phyloP scores from a whole-genome alignment of 768 basidiomycete genomes.

The Phylloporus arenicola region DNA sequence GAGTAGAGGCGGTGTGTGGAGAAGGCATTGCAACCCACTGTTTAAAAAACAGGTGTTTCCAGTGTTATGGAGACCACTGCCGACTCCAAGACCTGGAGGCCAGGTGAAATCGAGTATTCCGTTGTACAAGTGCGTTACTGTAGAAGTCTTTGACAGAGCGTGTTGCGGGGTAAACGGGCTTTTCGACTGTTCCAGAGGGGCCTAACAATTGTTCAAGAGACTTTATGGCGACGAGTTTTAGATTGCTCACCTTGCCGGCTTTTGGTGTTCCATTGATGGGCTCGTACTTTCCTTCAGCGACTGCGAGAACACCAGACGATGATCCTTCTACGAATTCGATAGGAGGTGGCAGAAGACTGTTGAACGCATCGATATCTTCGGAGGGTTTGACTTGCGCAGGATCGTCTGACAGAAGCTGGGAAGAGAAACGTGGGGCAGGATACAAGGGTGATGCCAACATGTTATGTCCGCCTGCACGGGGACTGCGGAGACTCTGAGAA shows the following conservation, averaged over 20 bases:
- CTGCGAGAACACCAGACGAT: constrained; percentile 66
- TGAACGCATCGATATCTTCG: constrained; percentile 70
- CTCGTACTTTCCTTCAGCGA: constrained; percentile 72
- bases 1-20: constrained; percentile 88
- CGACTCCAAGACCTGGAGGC: constrained; percentile 47
- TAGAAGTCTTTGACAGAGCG: constrained; percentile 26
- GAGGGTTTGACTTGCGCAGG: constrained; percentile 56
- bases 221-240: not conserved
- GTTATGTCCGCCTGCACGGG: constrained; percentile 20
- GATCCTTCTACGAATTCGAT: constrained; percentile 84
- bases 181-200: constrained; percentile 19
- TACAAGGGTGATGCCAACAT: constrained; percentile 69
- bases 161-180: constrained; percentile 23
- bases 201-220: constrained; percentile 3
- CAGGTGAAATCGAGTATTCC: constrained; percentile 58
- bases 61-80: constrained; percentile 70
- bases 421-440: constrained; percentile 48
- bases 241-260: constrained; percentile 41
- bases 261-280: constrained; percentile 71
- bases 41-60: constrained; percentile 98
- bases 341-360: constrained; percentile 71
- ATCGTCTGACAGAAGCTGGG: constrained; percentile 47
- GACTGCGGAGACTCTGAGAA: constrained; percentile 2
- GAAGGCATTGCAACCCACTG: constrained; percentile 85
- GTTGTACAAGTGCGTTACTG: constrained; percentile 39